These are phyloP conservation scores for Byssothecium circinans DNA, from an alignment of 2,329 filamentous ascomycete species.

Conservation along the genomic window DNA sequence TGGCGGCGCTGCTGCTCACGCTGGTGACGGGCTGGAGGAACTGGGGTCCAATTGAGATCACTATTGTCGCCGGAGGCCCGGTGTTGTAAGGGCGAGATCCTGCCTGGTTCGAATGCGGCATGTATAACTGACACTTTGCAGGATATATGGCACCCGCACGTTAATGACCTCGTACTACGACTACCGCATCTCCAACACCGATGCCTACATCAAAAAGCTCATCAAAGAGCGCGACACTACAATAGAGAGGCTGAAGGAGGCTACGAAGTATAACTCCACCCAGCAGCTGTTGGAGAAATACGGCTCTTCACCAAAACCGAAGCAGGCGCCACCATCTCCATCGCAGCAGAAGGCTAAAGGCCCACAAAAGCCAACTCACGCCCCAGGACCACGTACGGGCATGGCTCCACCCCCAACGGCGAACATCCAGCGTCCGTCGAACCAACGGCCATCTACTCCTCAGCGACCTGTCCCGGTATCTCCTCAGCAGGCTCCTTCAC, in stretches of 20 bases:
- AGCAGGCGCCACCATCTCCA: constrained; percentile 43
- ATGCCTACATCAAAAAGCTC: constrained; percentile 70
- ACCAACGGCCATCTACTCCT: constrained; percentile 35
- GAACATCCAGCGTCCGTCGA: constrained; percentile 56
- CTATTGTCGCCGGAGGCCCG: constrained; percentile 75
- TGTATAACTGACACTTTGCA: constrained; percentile 43
- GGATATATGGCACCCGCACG: constrained; percentile 77
- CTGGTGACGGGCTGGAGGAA: constrained; percentile 83
- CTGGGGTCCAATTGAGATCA: constrained; percentile 76
- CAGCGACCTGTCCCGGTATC: constrained; percentile 19
- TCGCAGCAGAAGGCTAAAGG: constrained; percentile 35
- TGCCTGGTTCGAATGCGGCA: not conserved
- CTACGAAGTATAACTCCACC: constrained; percentile 95
- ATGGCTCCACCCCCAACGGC: constrained; percentile 65
- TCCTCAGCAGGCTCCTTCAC: constrained; percentile 23
- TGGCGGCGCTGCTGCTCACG: constrained; percentile 78
- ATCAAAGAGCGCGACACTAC: constrained; percentile 80
- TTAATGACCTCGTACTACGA: constrained; percentile 72
- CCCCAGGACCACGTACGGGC: constrained; percentile 51
- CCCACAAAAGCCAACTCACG: constrained; percentile 28
- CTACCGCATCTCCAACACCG: constrained; percentile 73
- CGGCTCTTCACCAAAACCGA: constrained; percentile 58
- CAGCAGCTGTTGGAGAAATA: constrained; percentile 94
- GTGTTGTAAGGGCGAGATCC: constrained; percentile 60
- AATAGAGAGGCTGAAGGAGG: constrained; percentile 91